Evolutionary conservation across 2,329 filamentous ascomycete genomes (phyloP).

Genomic region (Trichoderma gracile): DNA sequence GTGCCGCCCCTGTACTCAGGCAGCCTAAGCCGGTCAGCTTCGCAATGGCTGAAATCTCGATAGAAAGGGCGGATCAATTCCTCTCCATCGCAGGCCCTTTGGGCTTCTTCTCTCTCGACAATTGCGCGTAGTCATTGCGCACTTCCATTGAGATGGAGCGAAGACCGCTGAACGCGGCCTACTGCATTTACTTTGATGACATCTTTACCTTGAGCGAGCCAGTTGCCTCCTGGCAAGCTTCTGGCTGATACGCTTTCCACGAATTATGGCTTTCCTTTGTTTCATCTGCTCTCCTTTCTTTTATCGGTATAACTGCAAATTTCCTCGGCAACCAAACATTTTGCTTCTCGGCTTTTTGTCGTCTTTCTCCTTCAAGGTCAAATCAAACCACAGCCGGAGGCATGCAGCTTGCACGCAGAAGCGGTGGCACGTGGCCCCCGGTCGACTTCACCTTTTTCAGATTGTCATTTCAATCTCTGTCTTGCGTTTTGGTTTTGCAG

Average conservation of each 20-base stretch:
- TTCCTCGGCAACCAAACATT: neutral
- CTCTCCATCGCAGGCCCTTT: neutral
- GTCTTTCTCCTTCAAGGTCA: neutral
- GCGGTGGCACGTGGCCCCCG: neutral
- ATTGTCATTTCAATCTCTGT: neutral
- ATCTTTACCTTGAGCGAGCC: neutral
- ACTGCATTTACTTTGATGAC: neutral
- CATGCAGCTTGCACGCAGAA: conserved; percentile 19
- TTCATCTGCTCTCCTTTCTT: neutral
- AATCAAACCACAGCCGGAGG: neutral
- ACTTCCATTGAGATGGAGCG: neutral
- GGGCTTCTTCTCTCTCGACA: neutral
- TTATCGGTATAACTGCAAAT: neutral
- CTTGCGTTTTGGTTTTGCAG: neutral
- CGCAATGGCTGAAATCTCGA: neutral
- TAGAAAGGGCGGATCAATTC: neutral
- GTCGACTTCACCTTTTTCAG: conserved; percentile 11
- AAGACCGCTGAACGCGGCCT: neutral
- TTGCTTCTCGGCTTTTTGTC: neutral
- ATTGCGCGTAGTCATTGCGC: neutral
- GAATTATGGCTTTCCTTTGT: conserved; percentile 8
- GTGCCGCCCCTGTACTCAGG: conserved; percentile 59
- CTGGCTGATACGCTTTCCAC: neutral
- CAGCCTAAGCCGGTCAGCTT: conserved; percentile 30
- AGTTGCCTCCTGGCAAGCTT: neutral